Base-by-base conservation (phyloP, 352 stramenopile genomes). In the Halophytophthora batemanensis region DNA sequence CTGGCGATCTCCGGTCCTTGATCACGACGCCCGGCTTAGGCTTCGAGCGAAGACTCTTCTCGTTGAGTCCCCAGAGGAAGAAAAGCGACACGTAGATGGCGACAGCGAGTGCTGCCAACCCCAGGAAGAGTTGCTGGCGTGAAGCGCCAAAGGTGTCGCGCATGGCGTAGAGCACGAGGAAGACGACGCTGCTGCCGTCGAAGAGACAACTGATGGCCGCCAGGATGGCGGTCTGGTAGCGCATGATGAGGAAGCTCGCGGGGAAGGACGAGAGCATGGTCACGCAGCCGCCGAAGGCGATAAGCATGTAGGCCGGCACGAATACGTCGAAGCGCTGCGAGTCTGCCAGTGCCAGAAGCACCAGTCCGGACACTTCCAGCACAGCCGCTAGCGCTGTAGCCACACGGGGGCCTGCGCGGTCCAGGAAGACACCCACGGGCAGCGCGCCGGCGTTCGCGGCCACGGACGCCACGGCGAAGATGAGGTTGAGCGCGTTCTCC, bases 401-500 rank as follows among this genome's bases (percentile, higher is more conserved):
- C 36, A 75, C 56, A 41, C 83, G 86, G 0, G 86, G 82, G 0
- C 84, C 84, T 6, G 57, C 69, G 37, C 66, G 74, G 54, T 96
- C 86, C 36, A 94, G 58, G 39, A 94, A 84, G 54, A 92, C 66
- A 34, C 86, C 86, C 12, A 93, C 77, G 17, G 84, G 84, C 50
- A 96, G 54, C 19, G 80, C 74, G 39, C 67, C 81, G 13, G 82
- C 74, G 33, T 93, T 94, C 52, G 87, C 76, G n/a, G 77, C 76
- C 19, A 94, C 77, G 3, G 80, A 84, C 15, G 82, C 86, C 14
- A 91, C 69, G 3, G 82, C 79, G 37, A 93, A 96, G 53, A 93
- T 82, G 66, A 96, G 77, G 56, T 93, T 92, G n/a, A 94, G 70
- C n/a, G 66, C 63, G 58, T 90, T 92, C 52, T 93, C 82, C 56